Evolutionary conservation across 129 eudicot species (phyloP), one percentile per base, ranked within the genome.

Genomic region (Artemisia argyi): DNA sequence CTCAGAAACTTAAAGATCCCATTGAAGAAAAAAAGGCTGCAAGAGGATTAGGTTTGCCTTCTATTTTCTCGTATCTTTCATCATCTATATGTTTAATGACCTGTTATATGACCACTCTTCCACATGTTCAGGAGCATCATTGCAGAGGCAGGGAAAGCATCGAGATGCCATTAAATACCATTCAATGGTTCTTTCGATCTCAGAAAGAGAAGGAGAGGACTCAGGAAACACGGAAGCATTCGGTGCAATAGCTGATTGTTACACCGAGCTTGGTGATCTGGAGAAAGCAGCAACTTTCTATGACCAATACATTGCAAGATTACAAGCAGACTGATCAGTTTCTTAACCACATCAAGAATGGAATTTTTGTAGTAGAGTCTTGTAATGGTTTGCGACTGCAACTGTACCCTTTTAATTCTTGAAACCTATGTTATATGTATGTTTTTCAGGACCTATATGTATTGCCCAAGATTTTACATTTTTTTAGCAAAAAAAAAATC

Each of bases 171-270:
- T 94, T 17, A 94, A 86, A 67, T 88, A 90, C 77, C 99, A 95
- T 76, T 73, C 84, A 0, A 83, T 86, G 91, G 99, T 95, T 73
- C 84, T 95, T 26, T 84, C 85, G n/a, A 78, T 88, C 32, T 95
- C 99, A 4, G 87, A 84, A 77, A 78, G 90, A 80, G 91, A 82
- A 76, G 90, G 87, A 39, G 99, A 95, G 68, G 88, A 91, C 30
- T 90, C 97, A 3, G 99, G 99, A 61, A 95, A 85, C 78, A 85
- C 97, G 14, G 99, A 90, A 82, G 99, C 99, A 11, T 91, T 66
- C 59, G 99, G 99, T 68, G 99, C 99, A 26, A 95, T 95, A 73
- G 99, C 99, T 51, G 99, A 95, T 81, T 95, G 99, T 77, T 95
- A 95, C 66, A 95, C 99, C 11, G 99, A 95, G 69, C 80, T 90